Base-by-base conservation (phyloP, 1,284 basidiomycete genomes). In the Flammula alnicola region DNA sequence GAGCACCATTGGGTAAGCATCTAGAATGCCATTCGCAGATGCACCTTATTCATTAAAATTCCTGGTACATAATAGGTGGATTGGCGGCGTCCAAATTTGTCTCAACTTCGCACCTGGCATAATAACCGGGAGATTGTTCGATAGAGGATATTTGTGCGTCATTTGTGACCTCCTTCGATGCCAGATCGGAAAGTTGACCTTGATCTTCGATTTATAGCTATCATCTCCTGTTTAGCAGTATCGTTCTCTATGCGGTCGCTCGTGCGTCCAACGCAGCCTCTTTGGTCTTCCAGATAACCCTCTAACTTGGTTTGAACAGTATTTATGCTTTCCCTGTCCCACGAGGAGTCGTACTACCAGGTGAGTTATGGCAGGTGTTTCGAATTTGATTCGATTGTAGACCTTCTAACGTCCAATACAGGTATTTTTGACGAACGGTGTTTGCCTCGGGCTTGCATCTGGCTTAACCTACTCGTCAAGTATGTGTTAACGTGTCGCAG, bases 391-490 rank as follows among this genome's bases (percentile, higher is more conserved):
- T 9, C 25, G 33, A 20, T 31, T 17, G 11, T 63, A 39, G 35
- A n/a, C 5, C 6, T 2, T 38, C 14, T 25, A n/a, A 44, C 26
- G 12, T 19, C 41, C 14, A 27, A 11, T 23, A 57, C 54, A 78
- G 74, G 67, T 76, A 23, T 78, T 79, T 61, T 68, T 80, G 23
- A 65, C 72, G 0, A 78, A 80, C 59, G 77, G 70, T 9, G 60
- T 80, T 26, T 74, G 75, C 1, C 65, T 74, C 30, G 78, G 78
- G 6, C 44, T 67, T 5, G 63, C 64, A 1, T 52, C 58, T 23
- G 66, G 66, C 20, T n/a, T 69, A 30, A 54, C 63, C 10, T 68
- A 65, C 40, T 58, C 67, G 3, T 59, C 63, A 2, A 65, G 65
- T 61, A 44, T 17, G 59, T 30, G 10, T 26, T 14, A 7, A 14